Conservation (phyloP, 1,139 yeast species). For the Blastobotrys arbuscula region DNA sequence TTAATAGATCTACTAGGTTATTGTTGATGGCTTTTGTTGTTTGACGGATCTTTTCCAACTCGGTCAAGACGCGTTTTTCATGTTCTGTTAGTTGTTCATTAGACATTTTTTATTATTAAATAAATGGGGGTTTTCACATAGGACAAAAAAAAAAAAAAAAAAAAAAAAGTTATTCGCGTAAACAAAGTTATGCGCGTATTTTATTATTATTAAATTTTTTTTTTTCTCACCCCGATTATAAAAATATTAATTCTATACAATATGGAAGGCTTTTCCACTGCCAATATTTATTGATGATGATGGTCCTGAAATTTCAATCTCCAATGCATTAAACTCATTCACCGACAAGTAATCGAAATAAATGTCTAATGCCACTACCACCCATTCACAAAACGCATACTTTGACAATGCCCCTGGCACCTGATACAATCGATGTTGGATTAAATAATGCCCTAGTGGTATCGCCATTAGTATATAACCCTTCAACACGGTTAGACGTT, state of each 20-base stretch:
- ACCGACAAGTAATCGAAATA: conserved; percentile 73
- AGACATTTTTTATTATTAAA: no score
- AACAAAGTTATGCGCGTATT: no score
- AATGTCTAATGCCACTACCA: conserved; percentile 62
- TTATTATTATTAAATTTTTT: no score
- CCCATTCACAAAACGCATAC: conserved; percentile 94
- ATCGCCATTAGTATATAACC: conserved; percentile 56
- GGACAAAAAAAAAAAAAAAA: no score
- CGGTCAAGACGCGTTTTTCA: conserved; percentile 19
- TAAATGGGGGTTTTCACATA: no score
- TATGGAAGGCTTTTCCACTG: no score
- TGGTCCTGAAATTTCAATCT: conserved; percentile 36
- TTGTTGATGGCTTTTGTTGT: conserved; percentile 20
- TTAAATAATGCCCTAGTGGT: conserved; percentile 70
- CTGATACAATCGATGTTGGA: conserved; percentile 71
- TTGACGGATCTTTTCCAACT: conserved; percentile 20
- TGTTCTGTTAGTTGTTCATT: conserved; percentile 15
- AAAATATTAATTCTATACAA: no score
- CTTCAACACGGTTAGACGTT: conserved; percentile 4
- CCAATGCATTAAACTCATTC: conserved; percentile 57
- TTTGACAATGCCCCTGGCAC: conserved; percentile 75
- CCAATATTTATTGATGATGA: no score
- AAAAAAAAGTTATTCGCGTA: no score
- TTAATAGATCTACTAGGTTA: background rate
- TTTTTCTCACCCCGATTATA: no score